Base-by-base conservation (phyloP, 1,139 yeast species). In the Sugiyamaella pinicola region DNA sequence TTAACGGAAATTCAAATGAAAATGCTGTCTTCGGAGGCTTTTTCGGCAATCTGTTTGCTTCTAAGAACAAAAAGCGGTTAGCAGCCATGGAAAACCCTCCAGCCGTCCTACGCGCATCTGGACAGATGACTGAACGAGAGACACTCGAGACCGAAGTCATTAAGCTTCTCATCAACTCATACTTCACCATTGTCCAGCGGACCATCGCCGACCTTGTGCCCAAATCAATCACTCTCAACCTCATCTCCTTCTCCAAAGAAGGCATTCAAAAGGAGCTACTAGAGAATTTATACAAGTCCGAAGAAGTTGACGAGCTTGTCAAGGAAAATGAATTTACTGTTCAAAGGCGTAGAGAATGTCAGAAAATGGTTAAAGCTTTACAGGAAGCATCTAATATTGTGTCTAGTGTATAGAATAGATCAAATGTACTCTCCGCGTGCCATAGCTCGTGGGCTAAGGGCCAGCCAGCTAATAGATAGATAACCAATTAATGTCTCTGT, bases 21-120 rank as follows among this genome's bases (percentile, higher is more conserved):
- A 56, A 56, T 48, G 53, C 55, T 4, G 65, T 63, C 31, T 66
- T 44, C 47, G 82, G 84, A 53, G 95, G 96, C 1, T 93, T 93
- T 74, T 93, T 93, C 69, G 96, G 97, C 53, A 96, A 96, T 1
- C 89, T 93, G 70, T 93, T 93, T 71, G 82, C 96, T 9, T 84
- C 95, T 2, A 90, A 93, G 72, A 90, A 88, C 71, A 91, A 90
- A 74, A 91, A 90, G 79, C 84, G 96, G 69, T 78, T 91, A 62
- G 97, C 95, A 45, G 86, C 93, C 19, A 87, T 93, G 93, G 99
- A 93, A 70, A 89, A 96, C 2, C 99, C 99, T 49, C 99, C 99
- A 40, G 82, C 96, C 29, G 91, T 88, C 13, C 81, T 93, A 68
- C 84, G 90, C 68, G 99, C 99, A 4, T 84, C 95, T 17, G 98